These are phyloP conservation scores for Hypoxylon sp. DNA, from an alignment of 2,329 filamentous ascomycete species.

Conservation along the genomic window DNA sequence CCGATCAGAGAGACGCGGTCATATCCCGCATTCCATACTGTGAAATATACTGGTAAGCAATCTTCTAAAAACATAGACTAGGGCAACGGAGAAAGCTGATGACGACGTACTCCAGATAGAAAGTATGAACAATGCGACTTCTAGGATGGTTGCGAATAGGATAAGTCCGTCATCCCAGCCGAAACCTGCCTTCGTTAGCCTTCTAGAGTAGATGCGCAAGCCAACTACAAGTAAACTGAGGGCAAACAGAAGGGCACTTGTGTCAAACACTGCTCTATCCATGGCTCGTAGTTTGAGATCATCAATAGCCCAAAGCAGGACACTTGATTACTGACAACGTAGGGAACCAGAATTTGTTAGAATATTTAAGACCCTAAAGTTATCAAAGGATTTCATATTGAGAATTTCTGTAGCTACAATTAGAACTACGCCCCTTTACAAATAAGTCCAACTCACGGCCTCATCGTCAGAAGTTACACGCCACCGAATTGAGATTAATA, in stretches of 20 bases:
- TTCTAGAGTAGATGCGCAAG: constrained; percentile 40
- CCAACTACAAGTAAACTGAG: constrained; percentile 29
- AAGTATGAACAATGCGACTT: constrained; percentile 30
- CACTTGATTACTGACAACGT: neutral
- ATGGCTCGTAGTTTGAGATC: neutral
- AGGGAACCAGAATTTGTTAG: neutral
- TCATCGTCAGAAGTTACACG: constrained; percentile 6
- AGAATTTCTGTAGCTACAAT: neutral
- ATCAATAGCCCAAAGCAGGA: neutral
- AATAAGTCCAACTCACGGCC: neutral
- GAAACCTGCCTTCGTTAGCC: constrained; percentile 31
- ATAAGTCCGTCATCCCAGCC: constrained; percentile 47
- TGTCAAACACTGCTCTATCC: constrained; percentile 3
- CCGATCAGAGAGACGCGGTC: constrained; percentile 1
- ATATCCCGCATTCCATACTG: constrained; percentile 23
- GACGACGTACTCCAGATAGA: constrained; percentile 22
- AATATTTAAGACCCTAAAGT: neutral
- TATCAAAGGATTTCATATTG: neutral
- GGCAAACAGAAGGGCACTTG: constrained; percentile 9
- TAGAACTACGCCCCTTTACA: neutral
- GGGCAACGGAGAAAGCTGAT: neutral
- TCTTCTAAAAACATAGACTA: neutral
- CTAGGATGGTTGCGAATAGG: constrained; percentile 22
- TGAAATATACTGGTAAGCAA: neutral
- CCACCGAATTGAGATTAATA: constrained; percentile 3